These are phyloP conservation scores for Antarctomyces pellizariae DNA, from an alignment of 495 filamentous ascomycete genomes.

Conservation along the genomic window DNA sequence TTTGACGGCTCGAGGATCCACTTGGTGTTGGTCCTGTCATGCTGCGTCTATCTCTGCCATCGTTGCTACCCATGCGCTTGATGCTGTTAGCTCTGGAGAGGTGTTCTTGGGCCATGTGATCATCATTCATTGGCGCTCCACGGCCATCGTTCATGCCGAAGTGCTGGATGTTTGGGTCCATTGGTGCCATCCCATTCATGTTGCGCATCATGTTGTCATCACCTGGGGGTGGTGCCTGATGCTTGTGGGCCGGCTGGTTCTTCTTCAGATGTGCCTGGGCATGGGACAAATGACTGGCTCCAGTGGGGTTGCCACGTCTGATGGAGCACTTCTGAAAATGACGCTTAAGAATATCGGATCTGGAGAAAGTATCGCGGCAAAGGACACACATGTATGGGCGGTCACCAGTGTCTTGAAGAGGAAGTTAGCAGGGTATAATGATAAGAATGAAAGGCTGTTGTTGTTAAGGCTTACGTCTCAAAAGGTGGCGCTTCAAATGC, in stretches of 20 bases:
- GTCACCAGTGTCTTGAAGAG: slow-evolving; percentile 61
- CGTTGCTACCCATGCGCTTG: slow-evolving; percentile 25
- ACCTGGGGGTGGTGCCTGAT: slow-evolving; percentile 12
- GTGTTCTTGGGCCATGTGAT: slow-evolving; percentile 20
- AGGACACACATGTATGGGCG: slow-evolving; percentile 92
- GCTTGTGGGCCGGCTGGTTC: slow-evolving; percentile 35
- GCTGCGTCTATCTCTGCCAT: slow-evolving; percentile 26
- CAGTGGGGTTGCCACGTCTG: slow-evolving; percentile 80
- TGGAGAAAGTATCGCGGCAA: slow-evolving; percentile 94
- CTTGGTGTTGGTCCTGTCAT: slow-evolving; percentile 23
- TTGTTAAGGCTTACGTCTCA: slow-evolving; percentile 58
- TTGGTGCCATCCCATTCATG: slow-evolving; percentile 27
- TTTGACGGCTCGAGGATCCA: slow-evolving; percentile 15
- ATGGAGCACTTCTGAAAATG: slow-evolving; percentile 98
- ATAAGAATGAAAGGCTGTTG: slow-evolving; percentile 4
- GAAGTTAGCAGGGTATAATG: slow-evolving; percentile 9
- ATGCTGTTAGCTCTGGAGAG: slow-evolving; percentile 34
- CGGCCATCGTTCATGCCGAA: too few relatives aligned
- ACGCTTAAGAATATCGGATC: slow-evolving; percentile 93
- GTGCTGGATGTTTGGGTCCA: slow-evolving; percentile 10
- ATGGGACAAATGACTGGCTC: slow-evolving; percentile 76
- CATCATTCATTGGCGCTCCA: too few relatives aligned
- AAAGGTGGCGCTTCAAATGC: slow-evolving; percentile 85
- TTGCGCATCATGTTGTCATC: slow-evolving; percentile 27
- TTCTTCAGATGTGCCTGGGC: slow-evolving; percentile 74